A percentile compares a stretch with the other conserved stretches of the same genome.
Evolutionary conservation across 1,284 basidiomycete genomes (phyloP).

Genomic region (Dichomitus squalens): DNA sequence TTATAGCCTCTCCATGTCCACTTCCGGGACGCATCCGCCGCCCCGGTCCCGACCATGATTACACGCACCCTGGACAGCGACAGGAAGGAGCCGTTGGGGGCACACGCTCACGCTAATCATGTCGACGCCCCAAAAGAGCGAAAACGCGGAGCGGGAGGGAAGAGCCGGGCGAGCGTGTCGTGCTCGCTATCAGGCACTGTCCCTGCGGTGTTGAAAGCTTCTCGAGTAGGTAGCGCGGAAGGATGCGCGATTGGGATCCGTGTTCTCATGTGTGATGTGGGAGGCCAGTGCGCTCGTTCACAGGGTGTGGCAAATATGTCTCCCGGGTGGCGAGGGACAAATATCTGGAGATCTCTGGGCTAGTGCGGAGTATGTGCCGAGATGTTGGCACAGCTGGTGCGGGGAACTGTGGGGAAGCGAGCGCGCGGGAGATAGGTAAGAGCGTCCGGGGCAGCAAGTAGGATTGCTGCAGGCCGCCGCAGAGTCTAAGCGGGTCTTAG

Average conservation of each 20-base stretch:
- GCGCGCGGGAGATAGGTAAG: neutral
- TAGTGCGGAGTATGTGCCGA: neutral
- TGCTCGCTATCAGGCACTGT: neutral
- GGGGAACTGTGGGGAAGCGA: neutral
- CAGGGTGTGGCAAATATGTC: neutral
- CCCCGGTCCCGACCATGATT: neutral
- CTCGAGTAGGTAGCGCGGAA: neutral
- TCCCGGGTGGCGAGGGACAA: neutral
- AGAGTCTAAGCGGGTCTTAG: neutral
- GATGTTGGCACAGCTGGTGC: neutral
- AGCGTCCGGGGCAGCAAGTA: neutral
- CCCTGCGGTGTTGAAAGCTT: neutral
- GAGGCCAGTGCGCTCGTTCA: neutral
- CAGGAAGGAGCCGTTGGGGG: too few relatives aligned
- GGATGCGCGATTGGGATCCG: neutral
- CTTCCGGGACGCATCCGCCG: neutral
- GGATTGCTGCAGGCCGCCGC: neutral
- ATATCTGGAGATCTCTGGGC: neutral
- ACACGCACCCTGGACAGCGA: neutral
- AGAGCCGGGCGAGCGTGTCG: neutral
- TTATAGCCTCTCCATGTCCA: neutral
- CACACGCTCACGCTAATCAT: neutral
- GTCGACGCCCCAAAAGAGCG: neutral
- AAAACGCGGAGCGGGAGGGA: neutral
- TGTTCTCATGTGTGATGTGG: slow-evolving; percentile 4